Base-by-base conservation (phyloP, 139 green algal genomes). In the Chlamydomonas applanata region DNA sequence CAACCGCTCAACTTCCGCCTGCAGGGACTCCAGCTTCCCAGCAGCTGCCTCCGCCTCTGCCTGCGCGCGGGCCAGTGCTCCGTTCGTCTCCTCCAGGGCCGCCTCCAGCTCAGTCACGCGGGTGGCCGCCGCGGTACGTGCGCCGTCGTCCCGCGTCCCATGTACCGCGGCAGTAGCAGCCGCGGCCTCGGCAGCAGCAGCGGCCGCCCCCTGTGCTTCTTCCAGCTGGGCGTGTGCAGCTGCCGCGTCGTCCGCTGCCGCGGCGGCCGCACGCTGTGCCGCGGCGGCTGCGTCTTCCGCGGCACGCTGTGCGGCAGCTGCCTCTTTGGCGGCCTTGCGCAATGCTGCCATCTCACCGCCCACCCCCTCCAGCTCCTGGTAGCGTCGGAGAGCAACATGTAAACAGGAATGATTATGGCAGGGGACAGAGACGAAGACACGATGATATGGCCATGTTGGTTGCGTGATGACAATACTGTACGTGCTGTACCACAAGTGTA, bases 1-100 rank as follows among this genome's bases (percentile, higher is more conserved):
- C 32, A 9, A 20, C 63, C 63, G n/a, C 59, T 49, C 40, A 11
- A 49, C 40, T 49, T 49, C 40, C 40, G 40, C 40, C 45, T 76
- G 68, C 74, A 73, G n/a, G 1, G 13, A 34, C 14, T 20, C 30
- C 32, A 79, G 40, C 40, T 49, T 7, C 40, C 11, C 40, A 11
- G 40, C 40, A 49, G 40, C 49, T 62, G 30, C 74, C 20, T 4
- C 36, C 3, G 46, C 33, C 2, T 22, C 13, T 30, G 33, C 45
- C 27, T 11, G 5, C 1, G 1, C n/a, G n/a, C n/a, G n/a, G n/a
- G n/a, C n/a, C 34, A 63, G 36, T 2, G 65, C 65, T n/a, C 33
- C 74, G 33, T 71, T 70, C 25, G 69, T 2, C 45, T 75, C 54
- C 56, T 53, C 54, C 32, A 62, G 40, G 20, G 45, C 45, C 59